These are phyloP conservation scores for Hypoxylon perforatum DNA, from an alignment of 495 filamentous ascomycete genomes.

Conservation along the genomic window DNA sequence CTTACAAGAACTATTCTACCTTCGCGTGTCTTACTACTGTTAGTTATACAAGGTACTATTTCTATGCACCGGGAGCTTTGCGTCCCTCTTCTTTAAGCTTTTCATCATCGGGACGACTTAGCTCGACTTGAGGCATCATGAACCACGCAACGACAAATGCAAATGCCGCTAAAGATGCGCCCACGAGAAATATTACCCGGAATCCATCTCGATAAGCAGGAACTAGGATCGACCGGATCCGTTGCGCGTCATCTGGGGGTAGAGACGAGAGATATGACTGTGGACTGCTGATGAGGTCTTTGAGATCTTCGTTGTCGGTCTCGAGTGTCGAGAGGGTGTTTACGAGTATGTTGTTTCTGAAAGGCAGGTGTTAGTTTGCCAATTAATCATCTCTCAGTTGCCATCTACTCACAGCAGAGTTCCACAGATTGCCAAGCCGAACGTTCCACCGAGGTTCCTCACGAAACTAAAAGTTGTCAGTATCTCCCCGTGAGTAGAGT, in stretches of 20 bases:
- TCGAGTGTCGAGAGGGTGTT: conserved; percentile 49
- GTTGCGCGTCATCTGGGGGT: conserved; percentile 50
- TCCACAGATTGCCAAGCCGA: conserved; percentile 64
- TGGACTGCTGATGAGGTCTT: conserved; percentile 39
- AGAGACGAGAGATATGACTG: conserved; percentile 45
- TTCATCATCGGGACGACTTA: conserved; percentile 58
- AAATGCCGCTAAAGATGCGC: conserved; percentile 57
- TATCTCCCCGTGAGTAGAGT: neutral
- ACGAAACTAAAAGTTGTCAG: conserved; percentile 55
- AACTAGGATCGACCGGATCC: conserved; percentile 52
- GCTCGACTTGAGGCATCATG: conserved; percentile 60
- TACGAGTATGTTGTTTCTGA: conserved; percentile 59
- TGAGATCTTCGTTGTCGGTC: conserved; percentile 39
- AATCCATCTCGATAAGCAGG: conserved; percentile 62
- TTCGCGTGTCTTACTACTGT: too few species aligned
- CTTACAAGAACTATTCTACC: too few species aligned
- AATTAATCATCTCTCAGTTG: neutral
- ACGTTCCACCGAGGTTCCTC: conserved; percentile 63
- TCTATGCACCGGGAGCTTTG: conserved; percentile 29
- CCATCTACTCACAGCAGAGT: conserved; percentile 57
- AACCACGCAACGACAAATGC: conserved; percentile 57
- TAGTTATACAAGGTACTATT: neutral
- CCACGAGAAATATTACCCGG: conserved; percentile 61
- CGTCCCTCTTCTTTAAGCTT: conserved; percentile 59
- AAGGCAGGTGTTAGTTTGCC: neutral